Evolutionary conservation across 352 stramenopile genomes (phyloP).

Genomic region (Globisporangium paroecandrum): DNA sequence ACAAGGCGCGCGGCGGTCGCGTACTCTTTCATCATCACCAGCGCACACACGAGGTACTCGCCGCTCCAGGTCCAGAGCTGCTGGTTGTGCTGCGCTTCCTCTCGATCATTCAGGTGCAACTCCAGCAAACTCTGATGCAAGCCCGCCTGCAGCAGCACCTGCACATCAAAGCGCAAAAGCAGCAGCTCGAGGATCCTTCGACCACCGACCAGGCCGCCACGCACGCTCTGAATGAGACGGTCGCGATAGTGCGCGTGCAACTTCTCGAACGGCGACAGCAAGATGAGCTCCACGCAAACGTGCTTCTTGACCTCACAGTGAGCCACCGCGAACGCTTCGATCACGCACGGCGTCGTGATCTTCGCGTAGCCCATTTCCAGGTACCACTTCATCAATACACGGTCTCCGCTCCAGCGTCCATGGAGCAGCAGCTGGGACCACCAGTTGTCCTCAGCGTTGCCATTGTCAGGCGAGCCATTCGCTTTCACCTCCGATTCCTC

Average conservation of each 20-base stretch:
- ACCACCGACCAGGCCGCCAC: not conserved
- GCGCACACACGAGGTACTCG: constrained; percentile 61
- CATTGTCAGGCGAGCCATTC: constrained; percentile 2
- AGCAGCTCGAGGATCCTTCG: constrained; percentile 34
- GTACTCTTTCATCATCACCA: constrained; percentile 46
- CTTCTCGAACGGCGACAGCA: constrained; percentile 55
- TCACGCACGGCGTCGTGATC: constrained; percentile 23
- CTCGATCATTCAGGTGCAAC: constrained; percentile 13
- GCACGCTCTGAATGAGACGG: constrained; percentile 24
- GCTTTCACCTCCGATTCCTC: not conserved
- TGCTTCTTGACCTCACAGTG: constrained; percentile 35
- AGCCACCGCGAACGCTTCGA: constrained; percentile 36
- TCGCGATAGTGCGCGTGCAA: constrained; percentile 37
- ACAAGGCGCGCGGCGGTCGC: constrained; percentile 47
- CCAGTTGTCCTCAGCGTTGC: constrained; percentile 4
- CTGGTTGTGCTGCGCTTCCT: not conserved
- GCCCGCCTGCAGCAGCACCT: constrained; percentile 32
- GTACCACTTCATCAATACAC: constrained; percentile 52
- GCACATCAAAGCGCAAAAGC: constrained; percentile 61
- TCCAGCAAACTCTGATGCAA: constrained; percentile 38
- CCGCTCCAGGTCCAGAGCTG: constrained; percentile 51
- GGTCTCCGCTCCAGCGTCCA: constrained; percentile 38
- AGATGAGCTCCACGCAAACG: constrained; percentile 43
- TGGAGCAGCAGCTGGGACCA: constrained; percentile 47
- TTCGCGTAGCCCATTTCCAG: constrained; percentile 38